phyloP scores from a whole-genome alignment of 352 stramenopile species.

The Globisporangium paroecandrum region DNA sequence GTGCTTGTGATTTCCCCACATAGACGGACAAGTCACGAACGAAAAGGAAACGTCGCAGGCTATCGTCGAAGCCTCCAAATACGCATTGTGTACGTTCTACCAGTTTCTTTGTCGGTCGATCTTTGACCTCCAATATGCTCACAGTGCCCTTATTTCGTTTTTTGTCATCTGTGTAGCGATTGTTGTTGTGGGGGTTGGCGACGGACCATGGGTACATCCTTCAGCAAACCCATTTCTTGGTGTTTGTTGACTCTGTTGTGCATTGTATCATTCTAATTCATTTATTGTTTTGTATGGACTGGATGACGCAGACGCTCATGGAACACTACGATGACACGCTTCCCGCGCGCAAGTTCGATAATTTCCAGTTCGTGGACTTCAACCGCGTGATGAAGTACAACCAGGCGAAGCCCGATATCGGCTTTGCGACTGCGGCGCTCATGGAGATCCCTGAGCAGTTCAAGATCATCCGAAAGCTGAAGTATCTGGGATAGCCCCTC shows the following conservation, averaged over 20 bases:
- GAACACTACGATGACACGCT: slow-evolving; percentile 59
- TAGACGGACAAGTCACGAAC: slow-evolving; percentile 65
- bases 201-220: slow-evolving; percentile 57
- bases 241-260: not conserved
- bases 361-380: slow-evolving; percentile 80
- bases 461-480: slow-evolving; percentile 43
- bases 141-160: not conserved
- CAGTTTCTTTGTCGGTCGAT: not conserved
- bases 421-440: slow-evolving; percentile 61
- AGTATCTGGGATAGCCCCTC: slow-evolving; percentile 26
- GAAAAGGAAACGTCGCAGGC: slow-evolving; percentile 59
- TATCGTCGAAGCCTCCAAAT: slow-evolving; percentile 72
- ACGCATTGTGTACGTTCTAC: slow-evolving; percentile 56
- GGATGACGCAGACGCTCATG: slow-evolving; percentile 42
- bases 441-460: slow-evolving; percentile 70
- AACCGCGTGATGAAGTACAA: slow-evolving; percentile 51
- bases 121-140: not conserved
- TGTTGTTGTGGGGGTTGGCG: slow-evolving; percentile 69
- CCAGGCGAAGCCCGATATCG: slow-evolving; percentile 44
- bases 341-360: slow-evolving; percentile 59
- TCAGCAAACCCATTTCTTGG: not conserved
- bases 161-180: slow-evolving; percentile 43
- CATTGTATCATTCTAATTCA: not conserved
- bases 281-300: not conserved
- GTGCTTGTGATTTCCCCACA: not conserved